phyloP scores from a whole-genome alignment of 352 stramenopile species.

The Phytophthora constricta region DNA sequence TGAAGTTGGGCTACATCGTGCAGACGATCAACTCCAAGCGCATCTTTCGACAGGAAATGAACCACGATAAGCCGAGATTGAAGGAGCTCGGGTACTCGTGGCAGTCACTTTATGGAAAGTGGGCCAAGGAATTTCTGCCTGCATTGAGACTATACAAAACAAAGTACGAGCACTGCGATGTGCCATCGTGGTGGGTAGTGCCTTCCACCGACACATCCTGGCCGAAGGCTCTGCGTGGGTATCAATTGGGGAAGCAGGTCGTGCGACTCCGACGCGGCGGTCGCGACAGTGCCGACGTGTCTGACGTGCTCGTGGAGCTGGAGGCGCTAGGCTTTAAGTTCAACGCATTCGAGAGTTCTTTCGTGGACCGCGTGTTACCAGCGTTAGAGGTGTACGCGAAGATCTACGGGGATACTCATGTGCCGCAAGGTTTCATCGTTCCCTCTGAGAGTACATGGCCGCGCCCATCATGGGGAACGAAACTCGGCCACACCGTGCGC shows the following conservation, averaged over 20 bases:
- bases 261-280: slow-evolving; percentile 60
- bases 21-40: slow-evolving; percentile 45
- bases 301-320: slow-evolving; percentile 60
- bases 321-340: slow-evolving; percentile 76
- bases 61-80: slow-evolving; percentile 40
- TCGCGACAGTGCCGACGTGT: slow-evolving; percentile 44
- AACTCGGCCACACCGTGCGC: slow-evolving; percentile 90
- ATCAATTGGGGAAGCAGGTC: slow-evolving; percentile 89
- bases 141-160: slow-evolving; percentile 84
- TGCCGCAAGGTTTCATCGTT: slow-evolving; percentile 92
- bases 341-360: slow-evolving; percentile 65
- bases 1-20: slow-evolving; percentile 67
- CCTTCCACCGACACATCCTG: slow-evolving; percentile 53
- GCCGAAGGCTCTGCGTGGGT: slow-evolving; percentile 76
- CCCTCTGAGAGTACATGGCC: slow-evolving; percentile 83
- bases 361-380: slow-evolving; percentile 62
- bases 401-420: slow-evolving; percentile 86
- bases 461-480: slow-evolving; percentile 81
- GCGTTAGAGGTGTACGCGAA: slow-evolving; percentile 87
- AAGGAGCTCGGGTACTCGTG: slow-evolving; percentile 65
- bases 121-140: slow-evolving; percentile 59
- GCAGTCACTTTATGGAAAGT: slow-evolving; percentile 67
- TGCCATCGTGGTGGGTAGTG: slow-evolving; percentile 77
- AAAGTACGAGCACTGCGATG: slow-evolving; percentile 88
- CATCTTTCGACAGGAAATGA: slow-evolving; percentile 56